Evolutionary conservation across 208 protist genomes (phyloP).

Genomic region (Eutreptiella sp.): DNA sequence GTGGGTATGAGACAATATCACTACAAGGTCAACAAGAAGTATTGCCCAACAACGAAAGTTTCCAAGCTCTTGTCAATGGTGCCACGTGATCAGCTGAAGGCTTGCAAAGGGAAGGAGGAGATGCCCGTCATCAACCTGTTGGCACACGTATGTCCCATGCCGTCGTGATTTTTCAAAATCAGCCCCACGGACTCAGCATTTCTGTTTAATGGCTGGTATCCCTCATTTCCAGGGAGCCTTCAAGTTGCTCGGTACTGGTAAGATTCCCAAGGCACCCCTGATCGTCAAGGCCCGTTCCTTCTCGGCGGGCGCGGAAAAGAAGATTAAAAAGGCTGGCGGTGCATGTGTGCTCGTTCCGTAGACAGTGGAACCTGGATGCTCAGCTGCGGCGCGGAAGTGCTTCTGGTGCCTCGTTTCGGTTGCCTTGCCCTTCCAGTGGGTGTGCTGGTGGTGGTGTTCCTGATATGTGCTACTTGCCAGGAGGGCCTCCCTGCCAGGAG

Average conservation of each 20-base stretch:
- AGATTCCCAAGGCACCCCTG: constrained; percentile 92
- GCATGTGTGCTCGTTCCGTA: constrained; percentile 94
- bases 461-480: too few species aligned
- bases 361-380: constrained; percentile 38
- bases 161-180: constrained; percentile 6
- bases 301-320: constrained; percentile 96
- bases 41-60: constrained; percentile 96
- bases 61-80: constrained; percentile 97
- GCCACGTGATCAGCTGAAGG: constrained; percentile 68
- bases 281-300: constrained; percentile 99
- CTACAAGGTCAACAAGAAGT: constrained; percentile 80
- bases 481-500: too few species aligned
- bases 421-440: too few species aligned
- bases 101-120: constrained; percentile 63
- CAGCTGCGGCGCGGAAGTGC: too few species aligned
- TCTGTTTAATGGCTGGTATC: not conserved
- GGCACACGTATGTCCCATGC: too few species aligned
- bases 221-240: constrained; percentile 88
- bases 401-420: too few species aligned
- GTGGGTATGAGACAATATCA: constrained; percentile 98
- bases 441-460: too few species aligned
- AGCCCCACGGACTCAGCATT: not conserved
- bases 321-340: constrained; percentile 98
- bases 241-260: constrained; percentile 99
- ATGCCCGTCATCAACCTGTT: constrained; percentile 99